Base-by-base conservation (phyloP, 2,329 filamentous ascomycete species). In the Rutstroemia sp. region DNA sequence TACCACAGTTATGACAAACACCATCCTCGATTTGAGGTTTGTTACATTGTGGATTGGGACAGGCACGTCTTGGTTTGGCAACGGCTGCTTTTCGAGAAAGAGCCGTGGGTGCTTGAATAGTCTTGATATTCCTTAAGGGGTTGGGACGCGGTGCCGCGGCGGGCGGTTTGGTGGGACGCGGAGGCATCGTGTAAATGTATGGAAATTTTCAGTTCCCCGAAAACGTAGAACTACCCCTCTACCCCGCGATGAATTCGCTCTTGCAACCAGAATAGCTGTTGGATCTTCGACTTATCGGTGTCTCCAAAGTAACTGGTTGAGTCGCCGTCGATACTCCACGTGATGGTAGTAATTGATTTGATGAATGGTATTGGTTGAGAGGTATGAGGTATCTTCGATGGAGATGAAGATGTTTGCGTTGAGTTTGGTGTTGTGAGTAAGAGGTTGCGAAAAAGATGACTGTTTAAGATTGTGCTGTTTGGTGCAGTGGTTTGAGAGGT, bases 1-100 rank as follows among this genome's bases (percentile, higher is more conserved):
- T 86, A 78, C 91, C 92, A 71, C 94, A 97, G 48, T 83, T 87
- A 59, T 84, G 82, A 73, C 94, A 97, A 63, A 89, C 80, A 39
- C 83, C 83, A 63, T 85, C 82, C 52, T 80, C 75, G 50, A 86
- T 78, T 55, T 83, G 78, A 16, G 82, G 81, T 53, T 79, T 79
- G n/a, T 75, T 74, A 69, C 83, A 86, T 49, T 74, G 72, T 58
- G 81, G 78, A 67, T 84, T 85, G 12, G 79, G 79, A 69, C 81
- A 85, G n/a, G 57, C 58, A 5, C 58, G 56, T 54, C 59, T 60
- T 44, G 59, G 44, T 47, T 57, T 56, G 39, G 39, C 25, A 16
- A 38, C 51, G 25, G 50, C 40, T n/a, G 57, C 57, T 59, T 57
- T 61, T 42, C 61, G 60, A 5, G 56, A 58, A 17, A 63, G 52